These are phyloP conservation scores for Penicillium vulpinum DNA, from an alignment of 2,329 filamentous ascomycete species.

Conservation along the genomic window DNA sequence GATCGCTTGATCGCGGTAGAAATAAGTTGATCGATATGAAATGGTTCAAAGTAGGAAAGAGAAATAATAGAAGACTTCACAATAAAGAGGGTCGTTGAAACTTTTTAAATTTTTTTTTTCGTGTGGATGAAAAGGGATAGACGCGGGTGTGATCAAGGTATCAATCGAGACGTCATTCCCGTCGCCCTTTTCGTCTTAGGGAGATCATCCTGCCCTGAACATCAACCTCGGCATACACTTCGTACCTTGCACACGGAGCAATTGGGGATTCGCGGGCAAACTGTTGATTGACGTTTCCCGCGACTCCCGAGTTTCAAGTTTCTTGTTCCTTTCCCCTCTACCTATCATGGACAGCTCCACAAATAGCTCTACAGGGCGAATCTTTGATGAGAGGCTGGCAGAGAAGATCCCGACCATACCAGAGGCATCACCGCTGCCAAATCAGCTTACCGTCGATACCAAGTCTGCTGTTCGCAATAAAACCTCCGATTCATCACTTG, in stretches of 20 bases:
- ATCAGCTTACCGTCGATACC: constrained; percentile 22
- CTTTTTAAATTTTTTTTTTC: neutral
- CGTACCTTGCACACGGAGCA: neutral
- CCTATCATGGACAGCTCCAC: constrained; percentile 22
- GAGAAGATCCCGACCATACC: constrained; percentile 22
- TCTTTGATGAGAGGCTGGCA: constrained; percentile 22
- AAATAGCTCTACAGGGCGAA: constrained; percentile 16
- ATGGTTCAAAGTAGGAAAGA: neutral
- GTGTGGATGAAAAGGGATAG: constrained; percentile 7
- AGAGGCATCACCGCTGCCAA: constrained; percentile 9
- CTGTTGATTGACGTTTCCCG: constrained; percentile 20
- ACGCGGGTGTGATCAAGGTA: constrained; percentile 5
- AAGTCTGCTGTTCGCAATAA: constrained; percentile 21
- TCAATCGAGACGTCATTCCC: constrained; percentile 11
- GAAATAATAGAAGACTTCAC: neutral
- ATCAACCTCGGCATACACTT: neutral
- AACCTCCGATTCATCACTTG: constrained; percentile 21
- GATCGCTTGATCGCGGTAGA: neutral
- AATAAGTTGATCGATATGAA: neutral
- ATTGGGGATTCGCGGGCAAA: constrained; percentile 13
- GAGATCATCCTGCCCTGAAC: constrained; percentile 1
- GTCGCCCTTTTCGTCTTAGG: neutral
- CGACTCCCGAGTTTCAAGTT: constrained; percentile 12
- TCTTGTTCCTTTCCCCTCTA: neutral
- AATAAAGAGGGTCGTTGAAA: neutral